Evolutionary conservation across 768 basidiomycete species (phyloP).

Genomic region (Mycena capillaripes): DNA sequence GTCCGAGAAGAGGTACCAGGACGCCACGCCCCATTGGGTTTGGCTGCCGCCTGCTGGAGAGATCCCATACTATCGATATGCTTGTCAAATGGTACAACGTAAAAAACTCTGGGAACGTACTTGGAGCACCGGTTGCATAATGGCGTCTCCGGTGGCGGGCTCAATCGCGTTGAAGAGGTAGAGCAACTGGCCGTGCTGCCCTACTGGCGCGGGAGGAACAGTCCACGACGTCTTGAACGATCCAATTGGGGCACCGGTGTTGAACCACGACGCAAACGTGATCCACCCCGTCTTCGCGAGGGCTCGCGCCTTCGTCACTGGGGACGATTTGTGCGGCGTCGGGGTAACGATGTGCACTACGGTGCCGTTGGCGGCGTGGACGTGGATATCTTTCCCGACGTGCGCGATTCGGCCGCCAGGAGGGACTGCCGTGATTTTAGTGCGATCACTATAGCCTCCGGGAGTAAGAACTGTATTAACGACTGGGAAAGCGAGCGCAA

Average conservation of each 20-base stretch:
- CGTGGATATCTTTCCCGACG: constrained; percentile 8
- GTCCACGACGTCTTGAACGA: constrained; percentile 23
- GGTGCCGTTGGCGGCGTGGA: background rate
- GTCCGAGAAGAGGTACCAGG: background rate
- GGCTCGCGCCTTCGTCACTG: background rate
- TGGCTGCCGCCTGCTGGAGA: constrained; percentile 14
- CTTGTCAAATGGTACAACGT: background rate
- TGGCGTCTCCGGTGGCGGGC: background rate
- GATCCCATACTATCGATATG: background rate
- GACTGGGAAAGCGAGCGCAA: background rate
- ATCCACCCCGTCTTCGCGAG: constrained; percentile 11
- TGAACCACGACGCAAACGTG: constrained; percentile 18
- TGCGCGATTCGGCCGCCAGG: background rate
- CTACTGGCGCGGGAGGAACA: constrained; percentile 20
- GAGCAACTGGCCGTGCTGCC: constrained; percentile 1
- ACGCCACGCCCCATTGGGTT: background rate
- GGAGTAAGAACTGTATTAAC: constrained; percentile 10
- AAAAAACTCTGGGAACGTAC: background rate
- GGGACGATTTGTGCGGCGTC: background rate
- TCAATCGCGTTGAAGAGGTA: constrained; percentile 28
- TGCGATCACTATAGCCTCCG: background rate
- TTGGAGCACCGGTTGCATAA: constrained; percentile 30
- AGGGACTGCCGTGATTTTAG: background rate
- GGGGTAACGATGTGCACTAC: background rate
- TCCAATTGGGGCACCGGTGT: background rate